These are phyloP conservation scores for Strobilomyces dryophilus DNA, from an alignment of 768 basidiomycete genomes.

Conservation along the genomic window DNA sequence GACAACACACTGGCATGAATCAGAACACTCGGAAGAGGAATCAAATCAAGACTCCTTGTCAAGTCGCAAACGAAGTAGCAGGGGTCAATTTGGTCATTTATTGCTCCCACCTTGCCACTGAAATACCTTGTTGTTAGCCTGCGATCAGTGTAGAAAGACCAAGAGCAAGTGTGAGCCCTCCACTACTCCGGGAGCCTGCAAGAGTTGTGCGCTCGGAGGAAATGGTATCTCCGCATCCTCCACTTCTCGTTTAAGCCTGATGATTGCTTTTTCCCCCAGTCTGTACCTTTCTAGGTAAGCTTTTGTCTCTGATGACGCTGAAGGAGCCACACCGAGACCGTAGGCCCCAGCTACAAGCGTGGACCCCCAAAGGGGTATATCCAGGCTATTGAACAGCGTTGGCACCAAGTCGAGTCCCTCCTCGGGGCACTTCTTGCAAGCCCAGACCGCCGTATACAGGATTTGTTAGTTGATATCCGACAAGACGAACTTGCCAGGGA, in stretches of 20 bases:
- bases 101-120: conserved; percentile 5
- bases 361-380: conserved; percentile 91
- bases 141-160: conserved; percentile 84
- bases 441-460: conserved; percentile 59
- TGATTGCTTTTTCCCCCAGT: conserved; percentile 35
- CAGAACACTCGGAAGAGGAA: conserved; percentile 60
- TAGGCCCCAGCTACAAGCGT: conserved; percentile 77
- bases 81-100: conserved; percentile 39
- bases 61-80: conserved; percentile 58
- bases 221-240: conserved; percentile 38
- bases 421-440: conserved; percentile 78
- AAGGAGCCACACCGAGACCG: not conserved
- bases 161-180: conserved; percentile 82
- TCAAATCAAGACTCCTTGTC: conserved; percentile 37
- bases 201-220: conserved; percentile 56
- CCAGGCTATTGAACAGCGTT: conserved; percentile 85
- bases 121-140: conserved; percentile 45
- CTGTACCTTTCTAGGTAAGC: conserved; percentile 62
- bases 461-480: conserved; percentile 56
- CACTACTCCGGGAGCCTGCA: conserved; percentile 48
- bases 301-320: not conserved
- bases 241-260: conserved; percentile 7
- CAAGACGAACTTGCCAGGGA: conserved; percentile 75
- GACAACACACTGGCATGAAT: conserved; percentile 46
- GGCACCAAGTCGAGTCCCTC: conserved; percentile 91